Percentiles rank a stretch among this genome's conserved stretches.
Evolutionary conservation across 2,329 filamentous ascomycete genomes (phyloP).

Genomic region (Cytospora mali): DNA sequence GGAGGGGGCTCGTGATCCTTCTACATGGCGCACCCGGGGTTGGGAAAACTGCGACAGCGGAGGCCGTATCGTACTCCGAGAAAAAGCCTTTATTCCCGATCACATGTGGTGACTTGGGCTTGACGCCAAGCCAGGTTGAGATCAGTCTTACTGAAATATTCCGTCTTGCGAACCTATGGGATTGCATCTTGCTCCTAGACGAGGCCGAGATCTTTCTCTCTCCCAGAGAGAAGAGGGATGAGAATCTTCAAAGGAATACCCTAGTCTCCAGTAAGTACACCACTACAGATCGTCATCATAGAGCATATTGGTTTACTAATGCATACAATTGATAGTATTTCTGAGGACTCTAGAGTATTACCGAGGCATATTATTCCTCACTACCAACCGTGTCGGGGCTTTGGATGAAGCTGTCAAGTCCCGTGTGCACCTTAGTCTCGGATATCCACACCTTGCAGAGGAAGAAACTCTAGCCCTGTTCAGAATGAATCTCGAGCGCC

Average conservation of each 20-base stretch:
- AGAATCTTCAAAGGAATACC: slow-evolving; percentile 37
- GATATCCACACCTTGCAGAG: slow-evolving; percentile 32
- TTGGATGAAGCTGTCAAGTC: slow-evolving; percentile 34
- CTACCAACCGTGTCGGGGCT: slow-evolving; percentile 38
- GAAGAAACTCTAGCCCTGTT: slow-evolving; percentile 24
- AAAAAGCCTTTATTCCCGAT: slow-evolving; percentile 38
- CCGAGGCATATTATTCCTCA: slow-evolving; percentile 41
- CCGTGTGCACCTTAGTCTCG: slow-evolving; percentile 36
- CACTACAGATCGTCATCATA: neutral
- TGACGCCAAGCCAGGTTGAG: slow-evolving; percentile 33
- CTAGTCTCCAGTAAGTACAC: slow-evolving; percentile 31
- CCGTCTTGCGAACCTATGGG: slow-evolving; percentile 39
- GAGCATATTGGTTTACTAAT: neutral
- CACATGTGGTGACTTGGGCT: slow-evolving; percentile 37
- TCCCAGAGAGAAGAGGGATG: slow-evolving; percentile 27
- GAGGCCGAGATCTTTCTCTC: slow-evolving; percentile 48
- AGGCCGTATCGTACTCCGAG: slow-evolving; percentile 38
- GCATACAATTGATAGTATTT: slow-evolving; percentile 1
- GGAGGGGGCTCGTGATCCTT: slow-evolving; percentile 41
- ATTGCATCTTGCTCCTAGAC: slow-evolving; percentile 44
- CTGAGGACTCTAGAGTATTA: slow-evolving; percentile 34
- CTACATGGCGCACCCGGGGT: slow-evolving; percentile 40
- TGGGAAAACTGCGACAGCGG: slow-evolving; percentile 45
- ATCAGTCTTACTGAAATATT: slow-evolving; percentile 35
- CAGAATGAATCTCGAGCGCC: neutral